Conservation (phyloP, 2,329 filamentous ascomycete genomes). For the Metarhizium sp. region DNA sequence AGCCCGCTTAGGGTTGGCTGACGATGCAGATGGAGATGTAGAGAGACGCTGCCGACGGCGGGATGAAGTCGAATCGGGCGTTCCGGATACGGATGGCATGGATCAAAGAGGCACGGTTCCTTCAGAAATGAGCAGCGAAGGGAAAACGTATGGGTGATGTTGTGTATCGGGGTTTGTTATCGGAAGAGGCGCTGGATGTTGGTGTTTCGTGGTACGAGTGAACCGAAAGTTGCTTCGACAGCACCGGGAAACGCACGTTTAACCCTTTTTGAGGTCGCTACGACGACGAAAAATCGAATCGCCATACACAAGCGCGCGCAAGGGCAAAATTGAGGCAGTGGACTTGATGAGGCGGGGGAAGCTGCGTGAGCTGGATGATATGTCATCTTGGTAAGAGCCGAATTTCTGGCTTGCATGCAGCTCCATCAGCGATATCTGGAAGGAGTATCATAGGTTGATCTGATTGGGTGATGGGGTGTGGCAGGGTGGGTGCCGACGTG, state of each 20-base stretch:
- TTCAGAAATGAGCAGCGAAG: neutral
- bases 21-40: constrained; percentile 18
- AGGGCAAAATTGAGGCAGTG: neutral
- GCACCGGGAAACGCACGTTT: neutral
- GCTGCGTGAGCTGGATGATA: constrained; percentile 4
- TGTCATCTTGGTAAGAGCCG: neutral
- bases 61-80: constrained; percentile 19
- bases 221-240: neutral
- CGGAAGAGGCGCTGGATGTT: neutral
- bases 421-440: neutral
- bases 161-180: neutral
- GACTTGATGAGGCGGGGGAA: neutral
- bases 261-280: neutral
- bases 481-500: too few relatives aligned
- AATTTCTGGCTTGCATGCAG: neutral
- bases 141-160: neutral
- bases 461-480: neutral
- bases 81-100: constrained; percentile 26
- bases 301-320: neutral
- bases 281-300: neutral
- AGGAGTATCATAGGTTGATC: neutral
- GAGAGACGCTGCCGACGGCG: constrained; percentile 29
- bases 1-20: constrained; percentile 21
- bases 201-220: neutral
- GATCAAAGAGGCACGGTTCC: constrained; percentile 3